Evolutionary conservation across 352 stramenopile genomes (phyloP).

Genomic region (Phytophthora fragariae): DNA sequence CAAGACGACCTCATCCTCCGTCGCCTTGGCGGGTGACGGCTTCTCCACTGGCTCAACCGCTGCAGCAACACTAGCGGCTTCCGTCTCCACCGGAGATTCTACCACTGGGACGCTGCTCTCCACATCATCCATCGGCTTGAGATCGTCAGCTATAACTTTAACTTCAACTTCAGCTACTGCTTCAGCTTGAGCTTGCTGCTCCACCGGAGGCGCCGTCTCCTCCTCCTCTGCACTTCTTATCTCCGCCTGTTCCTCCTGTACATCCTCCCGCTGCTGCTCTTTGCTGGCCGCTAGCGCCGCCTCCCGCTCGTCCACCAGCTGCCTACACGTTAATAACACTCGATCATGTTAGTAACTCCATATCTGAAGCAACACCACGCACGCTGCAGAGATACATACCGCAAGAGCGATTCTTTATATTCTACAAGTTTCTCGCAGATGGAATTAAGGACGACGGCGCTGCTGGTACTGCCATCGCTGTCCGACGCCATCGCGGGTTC

Average conservation of each 20-base stretch:
- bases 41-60: conserved; percentile 23
- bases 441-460: conserved; percentile 52
- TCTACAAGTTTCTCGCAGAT: conserved; percentile 75
- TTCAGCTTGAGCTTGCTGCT: conserved; percentile 3
- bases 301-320: conserved; percentile 68
- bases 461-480: conserved; percentile 43
- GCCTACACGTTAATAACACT: conserved; percentile 41
- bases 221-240: conserved; percentile 42
- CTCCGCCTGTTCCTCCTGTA: conserved; percentile 18
- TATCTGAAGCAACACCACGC: conserved; percentile 3
- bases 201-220: neutral
- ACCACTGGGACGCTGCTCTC: neutral
- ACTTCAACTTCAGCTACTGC: neutral
- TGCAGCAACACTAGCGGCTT: conserved; percentile 14
- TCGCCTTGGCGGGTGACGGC: neutral
- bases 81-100: conserved; percentile 18
- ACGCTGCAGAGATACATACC: conserved; percentile 44
- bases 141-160: conserved; percentile 9
- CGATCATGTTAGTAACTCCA: neutral
- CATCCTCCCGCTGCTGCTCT: conserved; percentile 10
- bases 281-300: conserved; percentile 36
- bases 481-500: conserved; percentile 60
- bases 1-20: conserved; percentile 19
- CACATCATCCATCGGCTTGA: conserved; percentile 3
- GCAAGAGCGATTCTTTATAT: conserved; percentile 76